Evolutionary conservation across 805 yeast species (phyloP), one percentile per base, ranked within the genome.

Genomic region (Scheffersomyces ergatensis): DNA sequence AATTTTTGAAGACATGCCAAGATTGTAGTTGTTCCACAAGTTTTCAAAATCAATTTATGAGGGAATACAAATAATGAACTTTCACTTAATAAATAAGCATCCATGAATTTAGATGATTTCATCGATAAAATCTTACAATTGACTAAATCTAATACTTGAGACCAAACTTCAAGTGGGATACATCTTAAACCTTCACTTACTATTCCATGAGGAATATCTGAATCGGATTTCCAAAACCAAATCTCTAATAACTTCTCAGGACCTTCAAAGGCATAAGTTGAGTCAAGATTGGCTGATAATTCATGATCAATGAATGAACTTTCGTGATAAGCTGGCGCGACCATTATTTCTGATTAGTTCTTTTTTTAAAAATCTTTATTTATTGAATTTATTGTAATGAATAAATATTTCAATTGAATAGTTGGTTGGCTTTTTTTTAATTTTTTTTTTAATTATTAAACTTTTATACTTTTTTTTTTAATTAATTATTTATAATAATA

Each of bases 1-100:
- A 92, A 63, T 37, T 77, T 74, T 20, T 78, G 80, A 20, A 92
- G 63, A 49, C 97, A 92, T 18, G 80, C 77, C 42, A 92, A 72
- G 1, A 96, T 84, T 1, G 96, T 89, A 1, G 98, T 92, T 3
- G 97, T 90, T 6, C 99, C 99, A 61, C 99, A 92, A 4, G 99
- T 92, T 63, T 92, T 92, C 57, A 92, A 73, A 37, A 92, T 81
- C 47, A 93, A 53, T 60, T 86, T 89, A 64, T 89, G 90, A 15
- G 86, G 82, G 58, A 83, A 92, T 20, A 93, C 95, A 64, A 92
- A 90, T 55, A 93, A 67, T 14, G 96, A 86, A 35, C 95, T 85
- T 65, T 92, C 99, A 42, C 92, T 82, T 45, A 92, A 74, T 44
- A 92, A 74, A 55, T 87, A 92, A 3, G 97, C 89, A 58, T 89